Conservation (phyloP, 2,329 filamentous ascomycete genomes). For the Bipolaris zeicola region DNA sequence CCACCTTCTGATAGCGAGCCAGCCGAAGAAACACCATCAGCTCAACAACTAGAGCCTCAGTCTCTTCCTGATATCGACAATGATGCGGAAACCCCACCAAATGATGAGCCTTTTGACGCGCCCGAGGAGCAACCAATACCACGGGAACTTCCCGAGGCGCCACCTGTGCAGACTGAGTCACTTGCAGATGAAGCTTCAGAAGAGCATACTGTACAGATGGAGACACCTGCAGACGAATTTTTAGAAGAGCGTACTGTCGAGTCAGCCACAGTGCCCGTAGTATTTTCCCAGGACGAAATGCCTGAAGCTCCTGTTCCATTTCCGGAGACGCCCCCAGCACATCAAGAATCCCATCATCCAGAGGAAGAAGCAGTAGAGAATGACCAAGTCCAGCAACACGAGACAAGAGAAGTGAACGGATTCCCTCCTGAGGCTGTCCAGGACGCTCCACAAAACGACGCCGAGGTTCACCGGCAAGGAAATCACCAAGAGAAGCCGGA, state of each 20-base stretch:
- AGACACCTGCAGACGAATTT: background rate
- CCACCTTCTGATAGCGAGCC: background rate
- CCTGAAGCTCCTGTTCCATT: background rate
- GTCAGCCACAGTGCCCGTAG: background rate
- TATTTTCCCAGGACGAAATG: background rate
- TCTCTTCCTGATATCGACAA: background rate
- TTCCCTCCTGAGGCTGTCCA: background rate
- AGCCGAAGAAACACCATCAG: background rate
- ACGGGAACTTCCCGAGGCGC: background rate
- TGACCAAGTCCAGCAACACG: constrained; percentile 1
- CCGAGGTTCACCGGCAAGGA: background rate
- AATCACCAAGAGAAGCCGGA: constrained; percentile 9
- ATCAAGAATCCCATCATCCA: background rate
- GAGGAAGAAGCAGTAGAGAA: background rate
- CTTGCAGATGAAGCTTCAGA: background rate
- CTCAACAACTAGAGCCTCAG: background rate
- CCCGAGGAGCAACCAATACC: constrained; percentile 6
- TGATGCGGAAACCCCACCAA: background rate
- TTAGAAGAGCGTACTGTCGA: constrained; percentile 1
- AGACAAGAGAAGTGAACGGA: background rate
- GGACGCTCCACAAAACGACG: background rate
- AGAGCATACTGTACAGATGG: background rate
- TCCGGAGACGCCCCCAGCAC: constrained; percentile 5
- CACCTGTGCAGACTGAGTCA: background rate
- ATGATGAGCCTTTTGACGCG: constrained; percentile 12